Evolutionary conservation across 2,329 filamentous ascomycete genomes (phyloP), one percentile per base, ranked within the genome.

Genomic region (Orbilia oligospora): DNA sequence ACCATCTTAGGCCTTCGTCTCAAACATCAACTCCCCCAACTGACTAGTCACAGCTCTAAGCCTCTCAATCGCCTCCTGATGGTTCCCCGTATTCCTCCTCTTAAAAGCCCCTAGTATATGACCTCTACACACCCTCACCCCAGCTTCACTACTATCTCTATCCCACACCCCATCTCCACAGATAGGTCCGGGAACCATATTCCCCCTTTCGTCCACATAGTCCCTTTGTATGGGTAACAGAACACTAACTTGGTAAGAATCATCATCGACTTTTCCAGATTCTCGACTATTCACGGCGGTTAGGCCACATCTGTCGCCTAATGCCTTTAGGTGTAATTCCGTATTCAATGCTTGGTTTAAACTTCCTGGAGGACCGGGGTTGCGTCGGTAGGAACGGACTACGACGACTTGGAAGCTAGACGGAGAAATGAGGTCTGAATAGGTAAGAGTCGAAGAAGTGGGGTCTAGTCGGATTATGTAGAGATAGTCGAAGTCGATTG

Each of bases 261-360:
- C 75, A n/a, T 69, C 68, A 16, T 41, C 44, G 1, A 8, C 38
- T 20, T 33, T 18, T 24, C 41, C 51, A 9, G 38, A 67, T 14
- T 72, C 64, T 20, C 68, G 46, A 10, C 51, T 49, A 16, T 68
- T 78, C 1, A 78, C 44, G 3, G 75, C 75, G 4, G 75, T 78
- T 0, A 78, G 36, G 8, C 75, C 75, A 20, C 68, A 69, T 22
- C 44, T 66, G 24, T 78, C 68, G 3, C 68, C 27, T 10, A 78
- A 30, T 0, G 75, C 75, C 8, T 78, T 78, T n/a, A 78, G 20
- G 33, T 78, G 75, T 16, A 78, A 44, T 12, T 72, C 68, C 16
- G 75, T 78, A 27, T 78, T 78, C n/a, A 78, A 44, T 4, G 75
- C 75, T 36, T 78, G 75, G 24, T 78, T 78, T 20, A 67, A 67